phyloP scores from a whole-genome alignment of 2,329 filamentous ascomycete species.

The Rhinocladiella similis region DNA sequence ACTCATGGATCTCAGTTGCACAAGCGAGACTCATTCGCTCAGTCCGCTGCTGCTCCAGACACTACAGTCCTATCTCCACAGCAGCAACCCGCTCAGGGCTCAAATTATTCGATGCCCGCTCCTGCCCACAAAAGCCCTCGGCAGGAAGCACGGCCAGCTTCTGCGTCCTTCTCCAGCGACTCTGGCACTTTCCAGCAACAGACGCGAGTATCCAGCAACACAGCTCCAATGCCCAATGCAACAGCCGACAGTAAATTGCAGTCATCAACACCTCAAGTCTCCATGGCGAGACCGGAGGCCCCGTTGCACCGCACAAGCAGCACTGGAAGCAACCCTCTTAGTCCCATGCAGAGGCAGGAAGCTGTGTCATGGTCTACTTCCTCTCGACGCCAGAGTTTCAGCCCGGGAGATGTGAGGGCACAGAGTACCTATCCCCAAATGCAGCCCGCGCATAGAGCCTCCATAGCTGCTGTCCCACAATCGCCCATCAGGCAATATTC shows the following conservation, averaged over 20 bases:
- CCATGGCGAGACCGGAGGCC: constrained; percentile 29
- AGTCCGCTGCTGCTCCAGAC: constrained; percentile 26
- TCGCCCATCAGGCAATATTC: constrained; percentile 27
- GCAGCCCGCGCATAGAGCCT: constrained; percentile 9
- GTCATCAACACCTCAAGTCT: constrained; percentile 31
- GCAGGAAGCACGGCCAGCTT: constrained; percentile 7
- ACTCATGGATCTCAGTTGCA: constrained; percentile 57
- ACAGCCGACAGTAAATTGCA: constrained; percentile 32
- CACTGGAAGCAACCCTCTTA: constrained; percentile 32
- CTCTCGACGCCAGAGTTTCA: constrained; percentile 30
- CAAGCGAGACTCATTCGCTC: constrained; percentile 48
- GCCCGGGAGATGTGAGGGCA: constrained; percentile 15
- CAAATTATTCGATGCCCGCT: constrained; percentile 37
- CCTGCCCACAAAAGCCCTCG: constrained; percentile 25
- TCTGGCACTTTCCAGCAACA: constrained; percentile 10
- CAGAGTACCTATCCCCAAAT: constrained; percentile 10
- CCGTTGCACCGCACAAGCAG: constrained; percentile 32
- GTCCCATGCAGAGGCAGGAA: constrained; percentile 32
- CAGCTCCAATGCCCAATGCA: constrained; percentile 15
- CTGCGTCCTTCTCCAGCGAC: neutral
- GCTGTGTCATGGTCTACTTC: constrained; percentile 32
- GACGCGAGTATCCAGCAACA: constrained; percentile 9
- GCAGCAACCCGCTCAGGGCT: constrained; percentile 22
- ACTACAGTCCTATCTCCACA: constrained; percentile 21
- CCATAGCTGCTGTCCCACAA: constrained; percentile 11